phyloP scores from a whole-genome alignment of 139 green algal species.

The Zygnema circumcarinatum region DNA sequence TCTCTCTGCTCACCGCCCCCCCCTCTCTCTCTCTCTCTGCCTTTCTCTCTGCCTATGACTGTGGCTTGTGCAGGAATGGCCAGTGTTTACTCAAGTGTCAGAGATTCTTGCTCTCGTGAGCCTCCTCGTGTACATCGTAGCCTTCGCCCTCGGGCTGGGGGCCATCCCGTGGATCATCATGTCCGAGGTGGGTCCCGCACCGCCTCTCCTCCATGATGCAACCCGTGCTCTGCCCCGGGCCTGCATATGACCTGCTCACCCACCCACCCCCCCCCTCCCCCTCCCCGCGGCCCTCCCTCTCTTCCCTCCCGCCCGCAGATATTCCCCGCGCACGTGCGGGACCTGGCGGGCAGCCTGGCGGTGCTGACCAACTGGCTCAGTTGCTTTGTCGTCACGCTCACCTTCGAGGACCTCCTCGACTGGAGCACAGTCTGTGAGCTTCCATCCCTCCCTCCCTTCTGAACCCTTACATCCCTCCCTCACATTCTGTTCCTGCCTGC shows the following conservation, averaged over 20 bases:
- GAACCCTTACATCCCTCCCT: too few species aligned
- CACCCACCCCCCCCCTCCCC: too few species aligned
- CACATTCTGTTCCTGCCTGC: too few species aligned
- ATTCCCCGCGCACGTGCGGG: conserved; percentile 48
- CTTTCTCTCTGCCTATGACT: too few species aligned
- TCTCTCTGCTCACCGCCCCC: too few species aligned
- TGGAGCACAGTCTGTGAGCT: conserved; percentile 46
- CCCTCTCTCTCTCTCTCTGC: background rate
- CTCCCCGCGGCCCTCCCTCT: too few species aligned
- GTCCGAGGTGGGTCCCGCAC: conserved; percentile 20
- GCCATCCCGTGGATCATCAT: conserved; percentile 62
- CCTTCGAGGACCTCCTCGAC: conserved; percentile 40
- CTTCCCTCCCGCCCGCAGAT: too few species aligned
- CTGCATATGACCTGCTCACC: too few species aligned
- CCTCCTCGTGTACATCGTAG: conserved; percentile 37
- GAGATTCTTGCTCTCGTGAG: background rate
- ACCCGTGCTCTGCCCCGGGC: too few species aligned
- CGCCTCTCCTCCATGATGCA: too few species aligned
- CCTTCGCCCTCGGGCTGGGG: conserved; percentile 55
- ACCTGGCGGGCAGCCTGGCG: conserved; percentile 43
- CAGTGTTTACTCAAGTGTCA: background rate
- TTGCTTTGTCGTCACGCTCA: conserved; percentile 52
- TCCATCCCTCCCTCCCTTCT: too few species aligned
- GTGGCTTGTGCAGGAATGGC: background rate
- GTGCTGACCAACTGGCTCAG: conserved; percentile 45